These are phyloP conservation scores for Mucor sp. DNA, from an alignment of 371 early-diverging fungal species.

Conservation along the genomic window DNA sequence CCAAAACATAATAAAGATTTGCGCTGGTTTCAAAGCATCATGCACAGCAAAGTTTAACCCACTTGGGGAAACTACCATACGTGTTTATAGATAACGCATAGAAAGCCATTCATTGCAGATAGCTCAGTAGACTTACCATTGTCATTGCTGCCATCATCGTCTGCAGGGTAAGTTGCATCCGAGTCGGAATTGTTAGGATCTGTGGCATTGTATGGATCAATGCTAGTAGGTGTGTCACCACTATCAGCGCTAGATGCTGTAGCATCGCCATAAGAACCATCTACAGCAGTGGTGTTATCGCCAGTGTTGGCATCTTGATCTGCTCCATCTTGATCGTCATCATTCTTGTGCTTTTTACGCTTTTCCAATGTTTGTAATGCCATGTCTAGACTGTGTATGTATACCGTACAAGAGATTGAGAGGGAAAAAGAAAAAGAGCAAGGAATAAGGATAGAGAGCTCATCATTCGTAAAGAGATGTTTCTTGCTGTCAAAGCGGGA, in stretches of 20 bases:
- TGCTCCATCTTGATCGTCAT: neutral
- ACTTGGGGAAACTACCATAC: neutral
- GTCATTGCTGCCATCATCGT: neutral
- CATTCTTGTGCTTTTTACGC: neutral
- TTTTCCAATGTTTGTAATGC: neutral
- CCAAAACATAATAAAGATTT: neutral
- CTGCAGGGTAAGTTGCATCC: neutral
- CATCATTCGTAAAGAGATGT: neutral
- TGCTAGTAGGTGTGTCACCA: neutral
- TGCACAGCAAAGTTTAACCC: neutral
- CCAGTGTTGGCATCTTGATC: neutral
- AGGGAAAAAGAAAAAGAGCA: neutral
- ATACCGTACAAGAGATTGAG: neutral
- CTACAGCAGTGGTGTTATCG: neutral
- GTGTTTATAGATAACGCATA: neutral
- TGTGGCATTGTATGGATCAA: neutral
- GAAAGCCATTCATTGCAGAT: neutral
- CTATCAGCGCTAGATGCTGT: neutral
- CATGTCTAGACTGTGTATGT: neutral
- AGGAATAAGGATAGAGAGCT: neutral
- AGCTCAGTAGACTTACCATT: neutral
- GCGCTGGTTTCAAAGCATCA: neutral
- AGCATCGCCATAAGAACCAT: neutral
- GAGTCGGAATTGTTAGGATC: neutral
- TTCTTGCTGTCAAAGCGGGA: slow-evolving; percentile 1